phyloP scores from a whole-genome alignment of 225 moss, liverwort and hornwort species.

The Antitrichia curtipendula region DNA sequence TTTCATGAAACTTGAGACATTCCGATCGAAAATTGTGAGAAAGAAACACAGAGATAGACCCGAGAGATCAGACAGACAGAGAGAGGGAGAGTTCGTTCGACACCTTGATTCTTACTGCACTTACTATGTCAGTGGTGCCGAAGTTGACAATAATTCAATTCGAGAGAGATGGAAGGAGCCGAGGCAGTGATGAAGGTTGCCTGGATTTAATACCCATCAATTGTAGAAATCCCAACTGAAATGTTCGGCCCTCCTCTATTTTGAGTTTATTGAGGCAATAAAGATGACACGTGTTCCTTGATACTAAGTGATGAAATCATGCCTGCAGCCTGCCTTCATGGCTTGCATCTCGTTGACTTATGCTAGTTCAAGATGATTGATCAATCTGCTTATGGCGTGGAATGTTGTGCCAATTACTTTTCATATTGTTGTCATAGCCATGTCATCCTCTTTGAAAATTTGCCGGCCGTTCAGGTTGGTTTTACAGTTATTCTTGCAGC shows the following conservation, averaged over 20 bases:
- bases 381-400: neutral
- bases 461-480: neutral
- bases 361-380: neutral
- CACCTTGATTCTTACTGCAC: slow-evolving; percentile 35
- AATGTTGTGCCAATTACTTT: slow-evolving; percentile 14
- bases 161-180: slow-evolving; percentile 2
- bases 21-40: slow-evolving; percentile 30
- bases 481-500: neutral
- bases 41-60: neutral
- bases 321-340: neutral
- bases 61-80: neutral
- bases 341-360: neutral
- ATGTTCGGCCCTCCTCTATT: slow-evolving; percentile 4
- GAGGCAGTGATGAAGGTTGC: neutral
- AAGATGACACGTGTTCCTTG: slow-evolving; percentile 26
- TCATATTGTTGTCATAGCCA: neutral
- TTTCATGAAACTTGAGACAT: slow-evolving; percentile 7
- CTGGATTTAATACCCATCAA: neutral
- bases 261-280: slow-evolving; percentile 33
- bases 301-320: neutral
- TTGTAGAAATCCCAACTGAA: neutral
- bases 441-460: neutral
- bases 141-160: slow-evolving; percentile 25
- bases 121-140: slow-evolving; percentile 12
- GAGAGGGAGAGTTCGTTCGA: neutral